phyloP scores from a whole-genome alignment of 805 yeast genomes.

The Schwanniomyces occidentalis region DNA sequence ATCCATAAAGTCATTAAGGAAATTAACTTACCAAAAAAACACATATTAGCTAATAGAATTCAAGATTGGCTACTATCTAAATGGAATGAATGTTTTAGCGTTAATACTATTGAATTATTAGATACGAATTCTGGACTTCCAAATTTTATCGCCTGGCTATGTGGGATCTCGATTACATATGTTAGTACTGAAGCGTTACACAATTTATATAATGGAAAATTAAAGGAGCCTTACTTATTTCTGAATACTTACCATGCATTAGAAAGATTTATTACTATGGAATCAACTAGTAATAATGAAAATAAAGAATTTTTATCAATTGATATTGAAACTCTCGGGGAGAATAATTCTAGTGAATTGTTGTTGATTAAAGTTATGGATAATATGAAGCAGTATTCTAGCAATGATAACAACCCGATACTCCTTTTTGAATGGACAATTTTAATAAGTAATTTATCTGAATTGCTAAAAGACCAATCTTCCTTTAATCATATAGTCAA shows the following conservation, averaged over 20 bases:
- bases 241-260: neutral
- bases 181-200: neutral
- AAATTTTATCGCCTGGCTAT: slow-evolving; percentile 46
- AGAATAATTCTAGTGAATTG: slow-evolving; percentile 1
- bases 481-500: slow-evolving; percentile 7
- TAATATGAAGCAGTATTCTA: slow-evolving; percentile 1
- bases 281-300: neutral
- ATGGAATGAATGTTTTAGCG: slow-evolving; percentile 31
- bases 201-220: neutral
- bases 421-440: slow-evolving; percentile 5
- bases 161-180: slow-evolving; percentile 18
- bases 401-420: neutral
- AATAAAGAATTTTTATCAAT: neutral
- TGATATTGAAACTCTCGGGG: slow-evolving; percentile 2
- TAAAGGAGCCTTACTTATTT: slow-evolving; percentile 2
- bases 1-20: slow-evolving; percentile 36
- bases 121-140: slow-evolving; percentile 19
- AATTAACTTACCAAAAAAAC: slow-evolving; percentile 27
- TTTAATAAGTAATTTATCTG: slow-evolving; percentile 1
- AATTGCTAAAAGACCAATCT: neutral
- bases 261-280: neutral
- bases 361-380: slow-evolving; percentile 1
- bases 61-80: slow-evolving; percentile 53
- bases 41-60: slow-evolving; percentile 28
- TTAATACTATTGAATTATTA: slow-evolving; percentile 7